Evolutionary conservation across 306 rosid genomes (phyloP), one percentile per base, ranked within the genome.

Genomic region (Cicer bijugum): DNA sequence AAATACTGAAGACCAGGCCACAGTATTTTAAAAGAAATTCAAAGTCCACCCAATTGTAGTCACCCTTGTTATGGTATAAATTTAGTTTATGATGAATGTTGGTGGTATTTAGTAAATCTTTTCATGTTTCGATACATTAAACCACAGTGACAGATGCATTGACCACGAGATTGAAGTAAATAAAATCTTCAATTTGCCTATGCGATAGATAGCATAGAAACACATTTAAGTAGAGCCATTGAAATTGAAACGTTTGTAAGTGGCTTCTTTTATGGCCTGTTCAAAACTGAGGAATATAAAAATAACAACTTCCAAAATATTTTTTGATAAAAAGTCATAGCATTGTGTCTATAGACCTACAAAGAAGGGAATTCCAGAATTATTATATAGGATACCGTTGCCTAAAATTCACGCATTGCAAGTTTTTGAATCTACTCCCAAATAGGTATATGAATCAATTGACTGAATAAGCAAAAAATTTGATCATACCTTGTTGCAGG

Each of bases 401-500:
- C 61, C 47, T 44, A 71, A 52, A 57, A 43, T 52, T 28, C 45
- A 75, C 56, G 42, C n/a, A 63, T 63, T 78, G 47, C 67, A 61
- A 16, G 51, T 42, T 62, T 42, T 46, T 46, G 7, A 48, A 46
- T 55, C 9, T 12, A 67, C 40, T 28, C 48, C 12, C 23, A 67
- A 23, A 55, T 10, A 52, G 3, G 16, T 8, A 28, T 33, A 52
- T 5, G 11, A 63, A 42, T 46, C 19, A 57, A 57, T 69, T 56
- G 71, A 55, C 58, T 66, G 50, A 45, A 66, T 14, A 45, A 17
- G 19, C 38, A 9, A 20, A 51, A 78, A 78, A 20, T n/a, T 77
- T 38, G 67, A 75, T 46, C 63, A 76, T 88, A 94, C 99, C 99
- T 89, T 83, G 97, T 87, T 74, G 99, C 96, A 53, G 99, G 99